Evolutionary conservation across 1,139 yeast species (phyloP), one percentile per base, ranked within the genome.

Genomic region (Scheffersomyces insectosa): DNA sequence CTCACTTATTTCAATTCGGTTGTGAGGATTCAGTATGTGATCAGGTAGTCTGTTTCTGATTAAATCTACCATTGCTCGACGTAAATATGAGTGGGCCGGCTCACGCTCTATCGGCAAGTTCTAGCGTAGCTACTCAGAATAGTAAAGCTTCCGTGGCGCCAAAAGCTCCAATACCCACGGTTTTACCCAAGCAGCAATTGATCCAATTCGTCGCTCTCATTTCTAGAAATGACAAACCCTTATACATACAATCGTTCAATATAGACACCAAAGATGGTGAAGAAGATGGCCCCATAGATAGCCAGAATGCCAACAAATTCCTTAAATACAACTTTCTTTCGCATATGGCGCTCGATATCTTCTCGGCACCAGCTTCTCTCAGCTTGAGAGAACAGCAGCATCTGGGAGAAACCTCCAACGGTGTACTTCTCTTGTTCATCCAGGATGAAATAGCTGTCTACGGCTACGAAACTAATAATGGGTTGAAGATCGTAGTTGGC

Each of bases 261-360:
- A 15, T 81, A 56, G 85, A 81, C 54, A 66, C 80, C 29, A 75
- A 81, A 44, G 70, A 66, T 33, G 50, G 56, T 9, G 60, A 52
- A 9, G 46, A 54, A 8, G 48, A 37, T 9, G 45, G 36, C 4
- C 40, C 49, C 20, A 39, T 48, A 29, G 53, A 52, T 32, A 52
- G 55, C 36, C 48, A 49, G 13, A 48, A 60, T 37, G 70, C 78
- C 43, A 76, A 79, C 51, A 70, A 70, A 46, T 66, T 79, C 42
- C 64, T 83, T 32, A 80, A 81, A 52, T 82, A 80, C 62, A 82
- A 83, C 55, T 82, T 82, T 51, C 63, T 83, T 29, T 75, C 85
- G 12, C 86, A 83, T 56, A 82, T 83, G 85, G 82, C 87, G 2
- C 61, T 83, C 20, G 88, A 83, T 57, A 73, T 82, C 15, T 81